These are phyloP conservation scores for Scleroderma bovista DNA, from an alignment of 768 basidiomycete genomes.

Conservation along the genomic window DNA sequence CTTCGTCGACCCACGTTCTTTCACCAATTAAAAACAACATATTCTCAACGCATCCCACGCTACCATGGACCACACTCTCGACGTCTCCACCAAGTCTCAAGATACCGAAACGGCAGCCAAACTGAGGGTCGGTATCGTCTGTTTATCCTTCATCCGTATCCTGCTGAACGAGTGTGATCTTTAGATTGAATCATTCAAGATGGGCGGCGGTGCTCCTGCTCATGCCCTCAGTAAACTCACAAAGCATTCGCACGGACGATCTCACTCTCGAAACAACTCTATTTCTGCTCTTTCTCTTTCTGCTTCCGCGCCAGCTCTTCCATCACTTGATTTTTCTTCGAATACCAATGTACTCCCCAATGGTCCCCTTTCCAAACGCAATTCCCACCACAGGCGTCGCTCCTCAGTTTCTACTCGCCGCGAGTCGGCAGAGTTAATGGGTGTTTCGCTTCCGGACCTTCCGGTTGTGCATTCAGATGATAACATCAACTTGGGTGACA, in stretches of 20 bases:
- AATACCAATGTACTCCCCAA: conserved; percentile 23
- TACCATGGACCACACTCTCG: conserved; percentile 36
- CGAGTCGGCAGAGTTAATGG: conserved; percentile 91
- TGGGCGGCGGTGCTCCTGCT: conserved; percentile 41
- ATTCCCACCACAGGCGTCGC: conserved; percentile 78
- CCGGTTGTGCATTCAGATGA: conserved; percentile 58
- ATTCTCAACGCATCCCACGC: conserved; percentile 24
- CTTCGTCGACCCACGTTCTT: conserved; percentile 29
- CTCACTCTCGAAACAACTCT: conserved; percentile 66
- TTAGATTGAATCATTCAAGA: conserved; percentile 70
- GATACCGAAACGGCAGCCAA: conserved; percentile 34
- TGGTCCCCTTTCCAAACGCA: conserved; percentile 42
- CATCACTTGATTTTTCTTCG: conserved; percentile 34
- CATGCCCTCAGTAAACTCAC: conserved; percentile 35
- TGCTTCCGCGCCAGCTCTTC: conserved; percentile 30
- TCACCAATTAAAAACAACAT: conserved; percentile 28
- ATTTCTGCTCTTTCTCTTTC: conserved; percentile 38
- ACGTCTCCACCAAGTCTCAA: conserved; percentile 19
- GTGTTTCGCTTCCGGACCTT: conserved; percentile 65
- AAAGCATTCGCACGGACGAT: conserved; percentile 34
- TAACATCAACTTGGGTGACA: conserved; percentile 62
- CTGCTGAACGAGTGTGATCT: not conserved
- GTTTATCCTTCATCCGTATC: not conserved
- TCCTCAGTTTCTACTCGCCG: conserved; percentile 86
- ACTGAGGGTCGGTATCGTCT: conserved; percentile 33